A percentile compares a stretch with the other conserved stretches of the same genome.
Conservation (phyloP, 2,329 filamentous ascomycete genomes). For the Pseudophaeomoniella oleicola region DNA sequence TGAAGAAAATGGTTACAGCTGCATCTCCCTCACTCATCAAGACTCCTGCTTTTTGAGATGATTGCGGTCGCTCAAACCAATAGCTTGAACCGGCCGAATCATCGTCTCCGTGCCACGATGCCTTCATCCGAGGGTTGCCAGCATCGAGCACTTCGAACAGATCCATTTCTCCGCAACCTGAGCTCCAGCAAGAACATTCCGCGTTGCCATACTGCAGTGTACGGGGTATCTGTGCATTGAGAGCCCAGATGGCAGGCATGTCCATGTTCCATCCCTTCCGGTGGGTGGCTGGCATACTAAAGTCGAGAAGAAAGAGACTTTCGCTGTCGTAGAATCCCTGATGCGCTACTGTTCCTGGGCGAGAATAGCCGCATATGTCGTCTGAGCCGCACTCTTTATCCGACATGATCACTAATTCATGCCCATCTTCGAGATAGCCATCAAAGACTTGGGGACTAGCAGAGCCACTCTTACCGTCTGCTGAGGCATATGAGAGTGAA, state of each 20-base stretch:
- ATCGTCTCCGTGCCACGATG: constrained; percentile 45
- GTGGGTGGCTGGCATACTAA: constrained; percentile 53
- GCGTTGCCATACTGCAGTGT: constrained; percentile 51
- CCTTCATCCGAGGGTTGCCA: constrained; percentile 53
- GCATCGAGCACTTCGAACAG: constrained; percentile 55
- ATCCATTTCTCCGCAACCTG: constrained; percentile 61
- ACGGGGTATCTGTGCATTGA: constrained; percentile 59
- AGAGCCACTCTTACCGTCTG: constrained; percentile 31
- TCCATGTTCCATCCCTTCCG: constrained; percentile 39
- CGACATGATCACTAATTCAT: constrained; percentile 38
- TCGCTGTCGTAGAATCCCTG: constrained; percentile 46
- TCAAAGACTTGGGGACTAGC: constrained; percentile 36
- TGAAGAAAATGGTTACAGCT: not conserved
- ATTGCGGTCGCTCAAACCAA: constrained; percentile 53
- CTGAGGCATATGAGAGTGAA: constrained; percentile 40
- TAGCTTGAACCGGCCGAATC: constrained; percentile 53
- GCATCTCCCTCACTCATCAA: not conserved
- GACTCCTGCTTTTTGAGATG: not conserved
- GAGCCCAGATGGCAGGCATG: constrained; percentile 62
- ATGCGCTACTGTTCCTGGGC: constrained; percentile 35
- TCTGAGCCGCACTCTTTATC: constrained; percentile 32
- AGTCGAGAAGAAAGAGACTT: constrained; percentile 61
- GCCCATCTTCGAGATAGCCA: constrained; percentile 31
- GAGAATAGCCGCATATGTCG: constrained; percentile 30
- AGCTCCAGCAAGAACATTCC: constrained; percentile 57